Conservation (phyloP, 768 basidiomycete genomes). For the Agaricus sinodeliciosus region DNA sequence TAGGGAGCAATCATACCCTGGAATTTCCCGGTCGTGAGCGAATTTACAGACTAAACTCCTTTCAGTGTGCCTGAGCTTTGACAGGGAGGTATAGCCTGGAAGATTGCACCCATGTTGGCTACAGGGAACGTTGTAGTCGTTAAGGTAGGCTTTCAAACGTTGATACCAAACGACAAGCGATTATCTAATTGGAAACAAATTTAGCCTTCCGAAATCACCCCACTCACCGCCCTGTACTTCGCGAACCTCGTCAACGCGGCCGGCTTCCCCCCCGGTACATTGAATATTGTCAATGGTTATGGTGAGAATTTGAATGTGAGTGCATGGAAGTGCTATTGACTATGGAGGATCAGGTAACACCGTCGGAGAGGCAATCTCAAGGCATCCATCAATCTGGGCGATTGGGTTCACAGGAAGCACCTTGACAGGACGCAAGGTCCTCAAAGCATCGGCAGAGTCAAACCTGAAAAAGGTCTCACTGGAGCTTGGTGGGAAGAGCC, state of each 20-base stretch:
- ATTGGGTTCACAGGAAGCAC: conserved; percentile 79
- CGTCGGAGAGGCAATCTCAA: conserved; percentile 61
- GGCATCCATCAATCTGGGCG: conserved; percentile 61
- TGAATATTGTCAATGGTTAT: conserved; percentile 67
- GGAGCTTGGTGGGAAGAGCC: conserved; percentile 67
- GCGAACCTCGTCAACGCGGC: conserved; percentile 54
- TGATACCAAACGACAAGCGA: too few species aligned
- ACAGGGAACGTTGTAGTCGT: conserved; percentile 68
- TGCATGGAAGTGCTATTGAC: not conserved
- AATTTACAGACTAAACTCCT: not conserved
- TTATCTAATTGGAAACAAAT: too few species aligned
- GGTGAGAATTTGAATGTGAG: conserved; percentile 25
- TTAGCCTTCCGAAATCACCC: conserved; percentile 74
- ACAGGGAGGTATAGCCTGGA: conserved; percentile 39
- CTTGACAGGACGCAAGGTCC: conserved; percentile 59
- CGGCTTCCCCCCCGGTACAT: conserved; percentile 69
- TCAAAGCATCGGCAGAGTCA: conserved; percentile 63
- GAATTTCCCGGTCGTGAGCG: conserved; percentile 36
- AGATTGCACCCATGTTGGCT: conserved; percentile 75
- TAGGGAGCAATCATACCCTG: conserved; percentile 58
- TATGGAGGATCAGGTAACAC: conserved; percentile 26
- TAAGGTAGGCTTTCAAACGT: conserved; percentile 32
- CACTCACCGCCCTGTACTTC: conserved; percentile 53
- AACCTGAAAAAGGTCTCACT: conserved; percentile 75
- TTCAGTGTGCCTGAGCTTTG: not conserved